Evolutionary conservation across 768 basidiomycete genomes (phyloP), one percentile per base, ranked within the genome.

Genomic region (Dioszegia hungarica): DNA sequence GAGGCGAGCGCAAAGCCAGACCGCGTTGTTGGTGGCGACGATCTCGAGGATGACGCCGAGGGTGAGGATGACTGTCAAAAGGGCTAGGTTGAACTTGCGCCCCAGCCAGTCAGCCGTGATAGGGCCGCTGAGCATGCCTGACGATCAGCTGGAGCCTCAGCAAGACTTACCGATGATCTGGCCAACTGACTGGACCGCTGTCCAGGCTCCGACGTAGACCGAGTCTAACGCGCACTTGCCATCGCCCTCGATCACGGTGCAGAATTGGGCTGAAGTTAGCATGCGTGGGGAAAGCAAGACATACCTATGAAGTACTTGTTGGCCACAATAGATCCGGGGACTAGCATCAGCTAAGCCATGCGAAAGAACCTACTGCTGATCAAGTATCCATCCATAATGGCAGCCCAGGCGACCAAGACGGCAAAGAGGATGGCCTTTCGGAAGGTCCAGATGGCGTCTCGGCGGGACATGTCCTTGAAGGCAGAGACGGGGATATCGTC

Each of bases 301-400:
- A n/a, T n/a, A n/a, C n/a, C 28, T n/a, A 46, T 46, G 24, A 46
- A 46, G 22, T 46, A 46, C 27, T 25, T 46, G 44, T 46, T 46
- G 20, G 44, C 44, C 20, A 46, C 44, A 19, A 46, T 46, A 29
- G 44, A 46, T 8, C 44, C 44, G 44, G 44, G 44, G 24, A 46
- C 44, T 46, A 9, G 8, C 24, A n/a, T n/a, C n/a, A n/a, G 14
- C 24, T 17, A 12, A 24, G 44, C 20, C 44, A 28, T 6, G 14
- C 31, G 8, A 14, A 33, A 33, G 19, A 3, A 46, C 44, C 27
- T 19, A 46, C 44, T 46, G 22, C 24, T 46, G 44, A 46, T 46
- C 11, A 46, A 19, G 44, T 27, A 46, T 11, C 44, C 44, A 46
- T 46, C 44, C 44, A 46, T 46, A 2, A 46, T 25, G 1, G 44